Percentiles rank a stretch among this genome's conserved stretches.
These are phyloP conservation scores for Botryosphaeria dothidea DNA, from an alignment of 2,329 filamentous ascomycete species.

Conservation along the genomic window DNA sequence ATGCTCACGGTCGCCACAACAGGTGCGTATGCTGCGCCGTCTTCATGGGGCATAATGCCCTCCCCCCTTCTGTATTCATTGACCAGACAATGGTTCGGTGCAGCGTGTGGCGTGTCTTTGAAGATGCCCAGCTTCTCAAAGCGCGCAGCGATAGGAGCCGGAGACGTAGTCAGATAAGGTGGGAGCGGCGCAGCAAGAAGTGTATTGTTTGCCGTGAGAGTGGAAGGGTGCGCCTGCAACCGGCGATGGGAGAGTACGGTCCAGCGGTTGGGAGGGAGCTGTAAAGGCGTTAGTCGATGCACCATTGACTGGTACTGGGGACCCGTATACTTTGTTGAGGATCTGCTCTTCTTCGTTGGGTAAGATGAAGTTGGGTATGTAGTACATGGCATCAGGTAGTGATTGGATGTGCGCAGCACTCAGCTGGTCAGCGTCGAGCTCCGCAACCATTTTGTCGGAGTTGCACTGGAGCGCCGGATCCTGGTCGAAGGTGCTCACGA, in stretches of 20 bases:
- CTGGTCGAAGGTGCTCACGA: background rate
- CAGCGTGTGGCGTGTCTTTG: constrained; percentile 67
- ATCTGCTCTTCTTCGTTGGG: constrained; percentile 71
- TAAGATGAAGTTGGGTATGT: constrained; percentile 83
- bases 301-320: background rate
- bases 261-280: constrained; percentile 65
- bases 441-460: background rate
- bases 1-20: constrained; percentile 91
- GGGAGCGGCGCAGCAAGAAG: constrained; percentile 76
- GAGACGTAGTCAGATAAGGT: constrained; percentile 63
- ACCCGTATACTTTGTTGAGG: constrained; percentile 63
- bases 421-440: constrained; percentile 16
- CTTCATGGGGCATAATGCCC: constrained; percentile 98
- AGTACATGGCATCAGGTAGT: constrained; percentile 71
- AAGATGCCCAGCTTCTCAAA: constrained; percentile 47
- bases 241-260: constrained; percentile 84
- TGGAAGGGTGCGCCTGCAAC: constrained; percentile 86
- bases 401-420: constrained; percentile 44
- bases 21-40: constrained; percentile 82
- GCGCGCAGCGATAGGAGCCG: constrained; percentile 63
- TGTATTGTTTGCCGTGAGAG: constrained; percentile 72
- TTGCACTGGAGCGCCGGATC: background rate
- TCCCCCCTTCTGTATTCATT: constrained; percentile 88
- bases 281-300: background rate
- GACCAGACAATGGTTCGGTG: constrained; percentile 87